Evolutionary conservation across 1,284 basidiomycete species (phyloP).

Genomic region (Neolentinus lepideus): DNA sequence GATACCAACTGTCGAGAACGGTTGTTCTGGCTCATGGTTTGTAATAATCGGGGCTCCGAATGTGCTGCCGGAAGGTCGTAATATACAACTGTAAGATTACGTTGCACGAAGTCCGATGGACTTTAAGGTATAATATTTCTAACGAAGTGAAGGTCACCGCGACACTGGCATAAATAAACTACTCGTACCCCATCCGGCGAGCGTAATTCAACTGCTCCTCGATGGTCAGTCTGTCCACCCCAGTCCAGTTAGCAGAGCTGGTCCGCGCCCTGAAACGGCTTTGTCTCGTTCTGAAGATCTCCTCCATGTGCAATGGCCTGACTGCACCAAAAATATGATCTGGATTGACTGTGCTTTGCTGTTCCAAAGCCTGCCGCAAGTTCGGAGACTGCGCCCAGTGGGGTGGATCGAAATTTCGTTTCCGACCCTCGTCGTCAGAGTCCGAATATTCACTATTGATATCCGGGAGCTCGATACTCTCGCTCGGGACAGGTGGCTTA

Average conservation of each 20-base stretch:
- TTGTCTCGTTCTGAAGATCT: conserved; percentile 68
- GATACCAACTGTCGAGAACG: too few species aligned
- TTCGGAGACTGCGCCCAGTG: conserved; percentile 90
- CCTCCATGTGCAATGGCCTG: conserved; percentile 81
- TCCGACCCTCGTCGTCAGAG: conserved; percentile 82
- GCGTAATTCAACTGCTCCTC: conserved; percentile 86
- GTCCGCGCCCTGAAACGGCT: conserved; percentile 83
- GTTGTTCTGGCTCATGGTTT: too few species aligned
- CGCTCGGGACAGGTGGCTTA: conserved; percentile 49
- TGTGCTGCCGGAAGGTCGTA: too few species aligned
- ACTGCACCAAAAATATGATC: conserved; percentile 90
- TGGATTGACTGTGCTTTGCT: conserved; percentile 82
- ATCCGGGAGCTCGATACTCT: conserved; percentile 87
- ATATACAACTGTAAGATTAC: background rate
- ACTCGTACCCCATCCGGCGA: conserved; percentile 77
- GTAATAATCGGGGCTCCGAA: too few species aligned
- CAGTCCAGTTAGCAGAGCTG: conserved; percentile 91
- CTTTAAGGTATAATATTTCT: background rate
- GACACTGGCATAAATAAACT: background rate
- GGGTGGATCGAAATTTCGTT: conserved; percentile 65
- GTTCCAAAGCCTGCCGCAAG: conserved; percentile 67
- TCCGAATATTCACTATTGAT: conserved; percentile 95
- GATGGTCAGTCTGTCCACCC: conserved; percentile 73
- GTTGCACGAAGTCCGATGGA: background rate
- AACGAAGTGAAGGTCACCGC: background rate